Evolutionary conservation across 2,329 filamentous ascomycete species (phyloP), one percentile per base, ranked within the genome.

Genomic region (Nothomitra cinnamomea): DNA sequence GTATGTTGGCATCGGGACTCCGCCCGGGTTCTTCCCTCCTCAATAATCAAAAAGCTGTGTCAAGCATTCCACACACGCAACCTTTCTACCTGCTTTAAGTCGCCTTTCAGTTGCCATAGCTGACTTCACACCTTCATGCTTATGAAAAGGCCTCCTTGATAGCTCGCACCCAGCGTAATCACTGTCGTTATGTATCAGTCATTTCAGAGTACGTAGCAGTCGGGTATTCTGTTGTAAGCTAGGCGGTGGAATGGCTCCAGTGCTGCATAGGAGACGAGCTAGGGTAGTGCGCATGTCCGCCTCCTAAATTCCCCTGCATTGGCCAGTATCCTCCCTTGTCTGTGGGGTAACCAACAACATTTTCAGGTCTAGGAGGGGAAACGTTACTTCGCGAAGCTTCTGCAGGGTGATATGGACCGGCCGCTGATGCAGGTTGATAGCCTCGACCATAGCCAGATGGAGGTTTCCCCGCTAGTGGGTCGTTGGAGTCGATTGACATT

Each of bases 261-360:
- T 51, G 25, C 12, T 38, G 49, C 38, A 51, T 38, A n/a, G 49
- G 22, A 22, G 49, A 51, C 19, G 50, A 41, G 12, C 36, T n/a
- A 10, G 50, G 50, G n/a, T 52, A 52, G n/a, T 52, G 50, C 10
- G 10, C 40, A 52, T 52, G 50, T n/a, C 36, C 50, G 36, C 10
- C 17, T 2, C 15, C 50, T 5, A 19, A 8, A 43, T 40, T 52
- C 10, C 36, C 50, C 24, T 15, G 12, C 21, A 41, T 17, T n/a
- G 50, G 24, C 50, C 50, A 52, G 40, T 21, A 52, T 10, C 8
- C 15, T 41, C 36, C 40, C 5, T 32, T 40, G 35, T 52, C 50
- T 2, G 50, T 15, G n/a, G 8, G 8, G 21, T 52, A 52, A 1
- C 22, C 36, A n/a, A 22, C 50, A 3, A n/a, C 32, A 19, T 41